Evolutionary conservation across 805 yeast genomes (phyloP).

Genomic region (Candida corydali): DNA sequence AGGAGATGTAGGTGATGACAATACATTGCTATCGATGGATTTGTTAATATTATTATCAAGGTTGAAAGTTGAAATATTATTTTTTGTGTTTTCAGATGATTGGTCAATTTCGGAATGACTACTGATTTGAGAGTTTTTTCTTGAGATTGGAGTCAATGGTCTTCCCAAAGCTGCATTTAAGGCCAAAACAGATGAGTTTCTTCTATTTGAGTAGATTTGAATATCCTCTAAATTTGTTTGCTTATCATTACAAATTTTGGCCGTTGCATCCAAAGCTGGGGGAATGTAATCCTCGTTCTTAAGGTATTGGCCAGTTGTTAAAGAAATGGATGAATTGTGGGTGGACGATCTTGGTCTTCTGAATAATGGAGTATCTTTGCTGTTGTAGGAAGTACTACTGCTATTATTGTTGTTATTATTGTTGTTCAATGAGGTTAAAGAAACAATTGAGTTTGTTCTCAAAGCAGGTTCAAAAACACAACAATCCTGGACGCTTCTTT

Average conservation of each 20-base stretch:
- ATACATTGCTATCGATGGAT: background rate
- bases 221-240: slow-evolving; percentile 61
- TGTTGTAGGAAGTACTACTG: background rate
- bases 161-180: slow-evolving; percentile 47
- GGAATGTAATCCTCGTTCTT: slow-evolving; percentile 67
- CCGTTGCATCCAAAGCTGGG: slow-evolving; percentile 75
- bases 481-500: slow-evolving; percentile 39
- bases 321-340: slow-evolving; percentile 21
- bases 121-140: slow-evolving; percentile 28
- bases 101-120: background rate
- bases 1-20: slow-evolving; percentile 17
- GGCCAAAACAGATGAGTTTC: slow-evolving; percentile 52
- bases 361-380: slow-evolving; percentile 7
- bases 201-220: slow-evolving; percentile 57
- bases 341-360: slow-evolving; percentile 18
- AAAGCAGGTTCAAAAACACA: slow-evolving; percentile 11
- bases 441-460: slow-evolving; percentile 9
- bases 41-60: too few species aligned
- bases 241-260: slow-evolving; percentile 54
- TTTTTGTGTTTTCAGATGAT: background rate
- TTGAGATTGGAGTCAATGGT: slow-evolving; percentile 31
- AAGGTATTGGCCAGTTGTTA: slow-evolving; percentile 21
- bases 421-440: slow-evolving; percentile 2
- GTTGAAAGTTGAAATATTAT: too few species aligned
- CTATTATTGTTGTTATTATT: background rate